phyloP scores from a whole-genome alignment of 345 rosid species.

The Pugionium dolabratum region DNA sequence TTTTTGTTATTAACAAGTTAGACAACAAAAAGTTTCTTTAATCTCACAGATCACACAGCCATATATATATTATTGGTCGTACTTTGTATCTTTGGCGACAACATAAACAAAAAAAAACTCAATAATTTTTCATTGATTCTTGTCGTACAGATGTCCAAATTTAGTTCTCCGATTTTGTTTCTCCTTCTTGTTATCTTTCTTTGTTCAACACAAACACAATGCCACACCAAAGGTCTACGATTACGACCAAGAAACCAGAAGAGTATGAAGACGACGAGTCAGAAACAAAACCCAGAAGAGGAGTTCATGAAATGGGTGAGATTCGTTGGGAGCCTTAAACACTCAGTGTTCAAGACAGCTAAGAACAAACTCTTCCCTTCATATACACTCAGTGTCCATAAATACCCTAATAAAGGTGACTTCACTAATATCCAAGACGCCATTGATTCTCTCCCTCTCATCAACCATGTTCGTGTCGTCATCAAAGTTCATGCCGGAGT shows the following conservation, averaged over 20 bases:
- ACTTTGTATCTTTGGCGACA: slow-evolving; percentile 37
- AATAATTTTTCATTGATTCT: slow-evolving; percentile 5
- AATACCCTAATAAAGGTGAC: slow-evolving; percentile 66
- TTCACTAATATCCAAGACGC: slow-evolving; percentile 90
- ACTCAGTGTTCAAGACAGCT: slow-evolving; percentile 71
- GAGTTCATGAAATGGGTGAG: slow-evolving; percentile 94
- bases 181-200: slow-evolving; percentile 40
- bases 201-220: slow-evolving; percentile 41
- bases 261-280: slow-evolving; percentile 49
- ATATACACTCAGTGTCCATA: slow-evolving; percentile 57
- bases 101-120: slow-evolving; percentile 14
- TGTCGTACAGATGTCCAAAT: slow-evolving; percentile 42
- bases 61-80: slow-evolving; percentile 22
- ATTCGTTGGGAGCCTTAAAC: slow-evolving; percentile 78
- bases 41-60: slow-evolving; percentile 26
- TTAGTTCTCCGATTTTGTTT: slow-evolving; percentile 29
- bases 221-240: slow-evolving; percentile 73
- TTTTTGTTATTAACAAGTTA: no score
- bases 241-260: slow-evolving; percentile 44
- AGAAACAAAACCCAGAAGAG: slow-evolving; percentile 63
- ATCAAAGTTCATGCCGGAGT: slow-evolving; percentile 94
- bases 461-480: slow-evolving; percentile 82
- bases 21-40: no score
- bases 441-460: slow-evolving; percentile 82
- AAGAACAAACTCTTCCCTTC: slow-evolving; percentile 92